phyloP scores from a whole-genome alignment of 345 rosid species.

The Alliaria petiolata region DNA sequence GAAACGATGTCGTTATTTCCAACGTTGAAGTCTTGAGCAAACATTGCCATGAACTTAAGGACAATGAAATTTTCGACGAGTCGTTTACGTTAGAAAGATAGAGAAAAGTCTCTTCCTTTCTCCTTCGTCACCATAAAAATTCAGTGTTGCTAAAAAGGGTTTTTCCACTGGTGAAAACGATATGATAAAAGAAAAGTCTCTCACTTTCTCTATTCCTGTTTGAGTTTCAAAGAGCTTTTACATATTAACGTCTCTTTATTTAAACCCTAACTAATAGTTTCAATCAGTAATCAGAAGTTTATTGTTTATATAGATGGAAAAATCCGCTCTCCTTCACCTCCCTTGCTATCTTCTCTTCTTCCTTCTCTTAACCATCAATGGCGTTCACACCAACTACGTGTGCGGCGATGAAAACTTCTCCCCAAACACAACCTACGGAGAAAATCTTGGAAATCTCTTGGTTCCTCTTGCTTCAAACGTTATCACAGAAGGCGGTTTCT shows the following conservation, averaged over 20 bases:
- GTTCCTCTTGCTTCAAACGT: slow-evolving; percentile 33
- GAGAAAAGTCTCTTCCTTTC: slow-evolving; percentile 4
- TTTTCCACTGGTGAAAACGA: slow-evolving; percentile 16
- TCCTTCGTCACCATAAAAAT: neutral
- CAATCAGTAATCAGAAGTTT: slow-evolving; percentile 21
- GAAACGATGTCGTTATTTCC: too few relatives aligned
- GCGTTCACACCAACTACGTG: slow-evolving; percentile 7
- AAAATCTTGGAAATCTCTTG: slow-evolving; percentile 21
- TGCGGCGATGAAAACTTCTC: slow-evolving; percentile 34
- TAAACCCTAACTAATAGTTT: slow-evolving; percentile 37
- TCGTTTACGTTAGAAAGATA: neutral
- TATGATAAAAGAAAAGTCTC: neutral
- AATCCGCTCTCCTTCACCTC: neutral
- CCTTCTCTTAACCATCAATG: slow-evolving; percentile 4
- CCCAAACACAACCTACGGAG: slow-evolving; percentile 5
- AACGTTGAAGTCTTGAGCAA: too few relatives aligned
- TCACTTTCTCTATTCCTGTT: neutral
- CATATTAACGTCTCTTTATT: slow-evolving; percentile 27
- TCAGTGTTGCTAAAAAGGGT: slow-evolving; percentile 3
- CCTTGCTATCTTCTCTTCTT: neutral
- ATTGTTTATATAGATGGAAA: neutral
- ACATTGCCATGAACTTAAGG: neutral
- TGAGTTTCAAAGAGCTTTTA: neutral
- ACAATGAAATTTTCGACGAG: neutral
- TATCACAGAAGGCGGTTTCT: slow-evolving; percentile 19